Evolutionary conservation across 2,329 filamentous ascomycete genomes (phyloP), one percentile per base, ranked within the genome.

Genomic region (Macrophomina tecta): DNA sequence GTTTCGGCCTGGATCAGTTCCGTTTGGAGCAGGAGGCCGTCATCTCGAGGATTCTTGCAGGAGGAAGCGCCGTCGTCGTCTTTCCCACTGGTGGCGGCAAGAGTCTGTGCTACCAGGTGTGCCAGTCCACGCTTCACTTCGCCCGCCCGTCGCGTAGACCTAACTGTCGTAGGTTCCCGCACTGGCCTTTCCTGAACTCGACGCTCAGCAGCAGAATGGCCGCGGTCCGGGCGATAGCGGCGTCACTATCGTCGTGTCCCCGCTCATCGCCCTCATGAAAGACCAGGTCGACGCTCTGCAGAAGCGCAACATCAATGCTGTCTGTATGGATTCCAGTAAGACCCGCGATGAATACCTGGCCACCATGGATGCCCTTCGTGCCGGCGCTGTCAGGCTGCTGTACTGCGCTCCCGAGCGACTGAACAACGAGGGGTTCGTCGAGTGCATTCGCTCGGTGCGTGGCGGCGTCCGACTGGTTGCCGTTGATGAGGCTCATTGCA

Each of bases 371-470:
- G 78, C 84, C 62, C 73, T 84, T 63, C 77, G 80, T 16, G 76
- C 80, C 45, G 86, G 84, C 0, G 74, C 80, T 12, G 72, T 89
- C 7, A 83, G 85, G 3, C 72, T 89, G 2, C 74, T 89, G 3
- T 89, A 88, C 68, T 87, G 85, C 63, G 84, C 86, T 0, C 87
- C 87, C 0, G 87, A 89, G 73, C 79, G 85, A 6, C 77, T 89
- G 11, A 89, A 88, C 71, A 89, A 89, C 66, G 86, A 89, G 70
- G 83, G 82, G 0, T 89, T 89, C 58, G 81, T 89, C 5, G 81
- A 83, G 55, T 83, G 78, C 16, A 86, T 89, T 74, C 85, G 84
- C 51, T 74, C 81, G 12, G 82, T 87, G 0, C 81, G 81, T 0
- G 86, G 86, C 2, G 86, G 86, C 6, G 79, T 89, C 1, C 82